Evolutionary conservation across 371 early-diverging fungal species (phyloP), one percentile per base, ranked within the genome.

Genomic region (Mucor racemosus): DNA sequence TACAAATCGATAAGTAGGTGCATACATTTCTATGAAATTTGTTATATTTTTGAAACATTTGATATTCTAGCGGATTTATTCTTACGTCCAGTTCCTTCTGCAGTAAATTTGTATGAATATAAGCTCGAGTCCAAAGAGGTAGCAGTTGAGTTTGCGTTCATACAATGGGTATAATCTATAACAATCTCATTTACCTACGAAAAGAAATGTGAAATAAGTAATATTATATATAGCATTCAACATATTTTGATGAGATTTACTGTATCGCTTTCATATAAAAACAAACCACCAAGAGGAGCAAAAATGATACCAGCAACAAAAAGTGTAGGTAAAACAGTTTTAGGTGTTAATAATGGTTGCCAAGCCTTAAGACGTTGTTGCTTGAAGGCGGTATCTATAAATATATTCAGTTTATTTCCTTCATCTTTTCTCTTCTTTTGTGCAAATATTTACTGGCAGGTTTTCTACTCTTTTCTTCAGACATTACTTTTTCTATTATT

Each of bases 311-410:
- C 96, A 39, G 94, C 84, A 33, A 88, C 77, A 76, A 95, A 94
- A 60, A 95, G 88, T n/a, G 92, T 89, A 1, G 95, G 95, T 14
- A 95, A 72, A 3, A 95, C 96, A 41, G 92, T 89, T 74, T 91
- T 92, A 41, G 96, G 96, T 17, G 95, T 96, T 53, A 96, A 82
- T 17, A 96, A 82, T 7, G 96, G 96, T 78, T 95, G 95, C 95
- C 94, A 96, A 19, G 96, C 92, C 76, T 91, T 92, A 68, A 96
- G 87, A 33, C 95, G 88, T 73, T 96, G 95, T 79, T 96, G 96
- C 78, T 93, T 94, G 76, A 95, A 95, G 7, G 96, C 94, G 48
- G 94, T 94, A 80, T 95, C 88, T 89, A 74, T 31, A 10, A 21
- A 54, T 31, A 2, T 15, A 35, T 34, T 41, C 38, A 38, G 35